These are phyloP conservation scores for Silene latifolia DNA, from an alignment of 148 eudicot species.

Conservation along the genomic window DNA sequence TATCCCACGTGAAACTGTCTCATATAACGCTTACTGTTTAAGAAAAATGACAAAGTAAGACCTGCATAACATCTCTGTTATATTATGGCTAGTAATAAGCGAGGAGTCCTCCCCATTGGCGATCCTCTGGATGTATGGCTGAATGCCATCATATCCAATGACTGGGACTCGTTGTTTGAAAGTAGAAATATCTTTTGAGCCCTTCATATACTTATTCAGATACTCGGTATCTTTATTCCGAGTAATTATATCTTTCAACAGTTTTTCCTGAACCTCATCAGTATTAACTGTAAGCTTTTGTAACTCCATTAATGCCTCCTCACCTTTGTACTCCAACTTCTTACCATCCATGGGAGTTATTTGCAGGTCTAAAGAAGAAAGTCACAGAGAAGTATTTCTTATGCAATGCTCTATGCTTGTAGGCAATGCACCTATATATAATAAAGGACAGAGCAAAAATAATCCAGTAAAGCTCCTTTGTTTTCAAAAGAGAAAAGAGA, in stretches of 20 bases:
- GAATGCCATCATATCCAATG: constrained; percentile 43
- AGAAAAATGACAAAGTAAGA: constrained; percentile 5
- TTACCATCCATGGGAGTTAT: constrained; percentile 48
- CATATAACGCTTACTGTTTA: background rate
- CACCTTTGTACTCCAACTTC: constrained; percentile 71
- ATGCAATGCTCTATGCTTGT: constrained; percentile 18
- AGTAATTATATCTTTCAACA: constrained; percentile 46
- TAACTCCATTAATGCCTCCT: constrained; percentile 56
- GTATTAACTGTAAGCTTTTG: constrained; percentile 52
- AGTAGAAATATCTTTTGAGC: constrained; percentile 35
- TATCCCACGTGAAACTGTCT: background rate
- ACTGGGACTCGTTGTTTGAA: constrained; percentile 61
- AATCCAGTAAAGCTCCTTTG: constrained; percentile 17
- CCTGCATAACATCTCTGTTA: constrained; percentile 83
- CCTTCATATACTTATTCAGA: constrained; percentile 42
- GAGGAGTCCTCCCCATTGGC: constrained; percentile 68
- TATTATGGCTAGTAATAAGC: constrained; percentile 52
- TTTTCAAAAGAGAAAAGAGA: constrained; percentile 4
- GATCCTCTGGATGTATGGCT: constrained; percentile 62
- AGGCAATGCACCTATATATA: constrained; percentile 12
- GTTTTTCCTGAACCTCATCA: constrained; percentile 53
- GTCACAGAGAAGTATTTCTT: constrained; percentile 5
- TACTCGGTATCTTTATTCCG: constrained; percentile 59
- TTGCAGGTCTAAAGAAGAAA: background rate
- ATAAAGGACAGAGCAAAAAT: constrained; percentile 9